Base-by-base conservation (phyloP, 176 grass and related monocot species). In the Juncus inflexus region DNA sequence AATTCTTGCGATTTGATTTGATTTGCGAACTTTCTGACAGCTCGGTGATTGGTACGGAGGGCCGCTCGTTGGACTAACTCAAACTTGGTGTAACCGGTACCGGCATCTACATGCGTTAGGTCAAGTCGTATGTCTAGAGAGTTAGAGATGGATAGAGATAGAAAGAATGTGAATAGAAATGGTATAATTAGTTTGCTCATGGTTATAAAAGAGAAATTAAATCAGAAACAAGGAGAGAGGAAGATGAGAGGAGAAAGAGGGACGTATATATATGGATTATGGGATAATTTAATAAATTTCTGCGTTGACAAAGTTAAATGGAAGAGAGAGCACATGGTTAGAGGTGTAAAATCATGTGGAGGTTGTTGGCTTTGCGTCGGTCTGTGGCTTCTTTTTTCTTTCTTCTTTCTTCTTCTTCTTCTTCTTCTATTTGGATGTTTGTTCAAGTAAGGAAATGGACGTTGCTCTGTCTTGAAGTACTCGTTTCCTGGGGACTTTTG, bases 71-170 rank as follows among this genome's bases (percentile, higher is more conserved):
- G 80, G 40, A 91, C 7, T n/a, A 77, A 69, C 53, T 87, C 77
- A 4, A 81, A 79, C 50, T 53, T 63, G 43, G 40, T 71, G 43
- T 77, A 64, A 35, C 65, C 74, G 3, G 37, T 71, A 12, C 62
- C 61, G 62, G 78, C 69, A 76, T 91, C 74, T 19, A 81, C 74
- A 72, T 78, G 89, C 43, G 74, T 84, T 50, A 91, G 77, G 60
- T 70, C 59, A 14, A 78, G 63, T 59, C 75, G 45, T 59, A 66
- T 67, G 40, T 70, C 76, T 2, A 9, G 3, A 60, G 57, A 37
- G 58, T 40, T 45, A 52, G 79, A 47, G 15, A 41, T 56, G 13
- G 62, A 47, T 41, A 14, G 41, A 50, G 42, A 12, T 51, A 77
- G 54, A 56, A 62, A 52, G 70, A 9, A 41, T 70, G 61, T 75